phyloP scores from a whole-genome alignment of 495 filamentous ascomycete genomes.

The Xylaria venustula region DNA sequence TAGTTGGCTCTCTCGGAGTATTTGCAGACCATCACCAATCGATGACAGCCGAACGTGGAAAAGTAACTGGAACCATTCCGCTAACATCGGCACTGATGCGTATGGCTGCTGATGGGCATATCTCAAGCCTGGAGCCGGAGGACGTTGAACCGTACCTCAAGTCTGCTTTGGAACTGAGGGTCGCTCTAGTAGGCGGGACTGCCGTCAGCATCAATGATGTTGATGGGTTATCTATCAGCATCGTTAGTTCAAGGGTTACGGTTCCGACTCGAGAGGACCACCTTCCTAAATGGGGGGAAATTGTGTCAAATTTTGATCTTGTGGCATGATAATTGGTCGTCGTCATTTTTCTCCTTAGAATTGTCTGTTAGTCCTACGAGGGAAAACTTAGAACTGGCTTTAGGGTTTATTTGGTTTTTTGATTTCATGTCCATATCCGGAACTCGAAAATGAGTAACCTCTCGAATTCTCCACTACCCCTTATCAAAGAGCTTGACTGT shows the following conservation, averaged over 20 bases:
- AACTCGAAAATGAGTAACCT: not conserved
- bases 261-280: conserved; percentile 35
- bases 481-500: not conserved
- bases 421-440: conserved; percentile 13
- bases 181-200: conserved; percentile 33
- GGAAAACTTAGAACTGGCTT: conserved; percentile 3
- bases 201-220: conserved; percentile 23
- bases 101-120: conserved; percentile 34
- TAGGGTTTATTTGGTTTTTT: conserved; percentile 5
- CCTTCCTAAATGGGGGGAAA: conserved; percentile 44
- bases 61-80: conserved; percentile 55
- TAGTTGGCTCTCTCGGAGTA: conserved; percentile 56
- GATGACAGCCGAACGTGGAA: conserved; percentile 16
- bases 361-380: not conserved
- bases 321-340: conserved; percentile 14
- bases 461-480: not conserved
- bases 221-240: conserved; percentile 32
- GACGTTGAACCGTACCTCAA: conserved; percentile 47
- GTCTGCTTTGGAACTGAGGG: conserved; percentile 38
- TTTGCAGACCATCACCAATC: conserved; percentile 38
- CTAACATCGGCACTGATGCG: conserved; percentile 52
- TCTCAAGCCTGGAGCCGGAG: conserved; percentile 39
- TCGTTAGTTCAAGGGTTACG: conserved; percentile 42
- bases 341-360: not conserved
- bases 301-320: conserved; percentile 27